Base-by-base conservation (phyloP, 768 basidiomycete species). In the Tephrocybe sp. region DNA sequence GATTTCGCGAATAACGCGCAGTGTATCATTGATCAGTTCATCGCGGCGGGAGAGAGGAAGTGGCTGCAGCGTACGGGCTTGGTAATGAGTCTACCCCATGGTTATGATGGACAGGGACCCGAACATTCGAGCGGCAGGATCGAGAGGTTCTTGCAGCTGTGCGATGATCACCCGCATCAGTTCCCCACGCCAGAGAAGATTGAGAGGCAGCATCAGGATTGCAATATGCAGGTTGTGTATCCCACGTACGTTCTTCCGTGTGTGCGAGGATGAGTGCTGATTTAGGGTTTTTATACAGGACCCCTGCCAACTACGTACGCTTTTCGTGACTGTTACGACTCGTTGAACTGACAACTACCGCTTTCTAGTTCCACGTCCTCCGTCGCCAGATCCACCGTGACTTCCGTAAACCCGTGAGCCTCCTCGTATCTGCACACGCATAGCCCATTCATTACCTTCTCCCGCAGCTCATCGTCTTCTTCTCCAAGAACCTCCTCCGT, bases 211-310 rank as follows among this genome's bases (percentile, higher is more conserved):
- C 94, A 98, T 65, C 97, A 99, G 74, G 97, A 99, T 68, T 97
- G 95, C 72, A 99, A 98, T 67, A 93, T 98, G 92, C 97, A 98
- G 73, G 88, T 99, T 58, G 93, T 96, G 24, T 98, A 98, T 72
- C 91, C 94, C 4, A 94, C 94, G 88, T 90, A 65, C 69, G 88
- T 24, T 50, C 51, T 12, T 24, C 23, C 21, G 32, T 5, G 0
- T 39, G n/a, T 4, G 47, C 39, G 18, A 45, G 48, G 62, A 57
- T 62, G n/a, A n/a, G n/a, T n/a, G 58, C 48, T 54, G 12, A 53
- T 37, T 25, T 3, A 11, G 11, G 38, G 51, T 23, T n/a, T n/a
- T n/a, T n/a, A 4, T 45, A 4, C 55, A 91, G 90, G 21, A 96
- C 96, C 0, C 95, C 97, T 7, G 90, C 94, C 45, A 98, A 96